These are phyloP conservation scores for Beta lomatogona DNA, from an alignment of 179 eudicot species.

Conservation along the genomic window DNA sequence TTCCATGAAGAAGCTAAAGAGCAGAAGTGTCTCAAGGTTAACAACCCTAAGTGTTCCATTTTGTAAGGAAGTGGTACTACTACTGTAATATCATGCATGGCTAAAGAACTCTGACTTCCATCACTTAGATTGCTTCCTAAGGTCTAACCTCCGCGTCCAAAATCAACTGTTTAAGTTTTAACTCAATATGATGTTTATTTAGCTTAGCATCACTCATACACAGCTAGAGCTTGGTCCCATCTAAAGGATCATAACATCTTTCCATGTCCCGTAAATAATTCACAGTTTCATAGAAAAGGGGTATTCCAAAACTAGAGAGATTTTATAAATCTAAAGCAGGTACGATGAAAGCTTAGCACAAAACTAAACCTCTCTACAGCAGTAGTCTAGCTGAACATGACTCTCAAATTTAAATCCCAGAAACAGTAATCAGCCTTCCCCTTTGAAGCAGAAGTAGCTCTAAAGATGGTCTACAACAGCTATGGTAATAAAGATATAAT, in stretches of 20 bases:
- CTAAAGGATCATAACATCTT: not conserved
- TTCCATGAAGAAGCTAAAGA: not conserved
- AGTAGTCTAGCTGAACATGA: not conserved
- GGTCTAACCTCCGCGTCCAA: not conserved
- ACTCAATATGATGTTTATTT: not conserved
- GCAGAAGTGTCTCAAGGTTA: not conserved
- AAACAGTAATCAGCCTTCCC: not conserved
- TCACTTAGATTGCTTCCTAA: not conserved
- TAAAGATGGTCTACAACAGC: not conserved
- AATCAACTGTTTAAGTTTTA: not conserved
- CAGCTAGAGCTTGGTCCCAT: not conserved
- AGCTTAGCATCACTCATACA: not conserved
- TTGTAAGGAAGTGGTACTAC: not conserved
- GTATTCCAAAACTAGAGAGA: not conserved
- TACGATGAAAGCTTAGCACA: not conserved
- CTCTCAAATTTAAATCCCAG: not conserved
- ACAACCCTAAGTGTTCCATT: not conserved
- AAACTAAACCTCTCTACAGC: not conserved
- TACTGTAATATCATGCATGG: not conserved
- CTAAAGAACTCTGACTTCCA: not conserved
- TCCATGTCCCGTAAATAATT: not conserved
- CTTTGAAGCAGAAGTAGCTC: not conserved
- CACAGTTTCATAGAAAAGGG: not conserved
- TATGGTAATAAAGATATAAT: not conserved
- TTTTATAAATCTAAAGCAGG: not conserved